phyloP scores from a whole-genome alignment of 1,139 yeast species.

The Saccharomyces pastorianus region DNA sequence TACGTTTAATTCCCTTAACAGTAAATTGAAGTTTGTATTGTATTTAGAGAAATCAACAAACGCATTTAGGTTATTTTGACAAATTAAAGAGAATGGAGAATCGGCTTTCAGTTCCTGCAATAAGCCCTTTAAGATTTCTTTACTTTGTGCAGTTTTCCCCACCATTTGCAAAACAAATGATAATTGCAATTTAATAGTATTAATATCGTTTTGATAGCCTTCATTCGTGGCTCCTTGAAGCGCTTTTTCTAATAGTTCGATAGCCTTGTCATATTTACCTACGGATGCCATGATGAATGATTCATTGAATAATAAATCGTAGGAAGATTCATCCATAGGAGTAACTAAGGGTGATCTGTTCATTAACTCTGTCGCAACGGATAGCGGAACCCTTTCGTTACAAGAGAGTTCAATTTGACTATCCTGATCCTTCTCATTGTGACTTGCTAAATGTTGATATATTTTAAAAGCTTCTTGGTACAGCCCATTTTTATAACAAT shows the following conservation, averaged over 20 bases:
- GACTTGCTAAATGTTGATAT: slow-evolving; percentile 43
- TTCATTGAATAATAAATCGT: slow-evolving; percentile 60
- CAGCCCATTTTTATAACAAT: slow-evolving; percentile 59
- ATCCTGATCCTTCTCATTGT: slow-evolving; percentile 17
- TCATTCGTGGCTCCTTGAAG: slow-evolving; percentile 30
- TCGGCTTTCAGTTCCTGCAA: slow-evolving; percentile 21
- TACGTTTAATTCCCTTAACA: slow-evolving; percentile 31
- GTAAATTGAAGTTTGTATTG: slow-evolving; percentile 24
- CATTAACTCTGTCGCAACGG: slow-evolving; percentile 11
- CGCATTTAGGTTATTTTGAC: slow-evolving; percentile 29
- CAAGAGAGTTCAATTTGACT: slow-evolving; percentile 49
- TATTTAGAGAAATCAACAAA: slow-evolving; percentile 22
- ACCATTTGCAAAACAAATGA: slow-evolving; percentile 53
- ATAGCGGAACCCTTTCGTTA: slow-evolving; percentile 28
- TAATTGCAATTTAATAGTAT: slow-evolving; percentile 46
- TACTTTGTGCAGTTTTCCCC: slow-evolving; percentile 41
- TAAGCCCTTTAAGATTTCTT: slow-evolving; percentile 34
- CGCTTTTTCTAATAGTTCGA: slow-evolving; percentile 46
- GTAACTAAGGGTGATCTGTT: slow-evolving; percentile 20
- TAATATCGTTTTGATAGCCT: slow-evolving; percentile 33
- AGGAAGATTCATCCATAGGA: slow-evolving; percentile 30
- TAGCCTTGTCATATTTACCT: slow-evolving; percentile 39
- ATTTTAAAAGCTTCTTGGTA: slow-evolving; percentile 46
- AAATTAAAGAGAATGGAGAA: slow-evolving; percentile 27
- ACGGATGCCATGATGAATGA: slow-evolving; percentile 41